Conservation (phyloP, 345 rosid genomes). For the Eucalyptus pauciflora region DNA sequence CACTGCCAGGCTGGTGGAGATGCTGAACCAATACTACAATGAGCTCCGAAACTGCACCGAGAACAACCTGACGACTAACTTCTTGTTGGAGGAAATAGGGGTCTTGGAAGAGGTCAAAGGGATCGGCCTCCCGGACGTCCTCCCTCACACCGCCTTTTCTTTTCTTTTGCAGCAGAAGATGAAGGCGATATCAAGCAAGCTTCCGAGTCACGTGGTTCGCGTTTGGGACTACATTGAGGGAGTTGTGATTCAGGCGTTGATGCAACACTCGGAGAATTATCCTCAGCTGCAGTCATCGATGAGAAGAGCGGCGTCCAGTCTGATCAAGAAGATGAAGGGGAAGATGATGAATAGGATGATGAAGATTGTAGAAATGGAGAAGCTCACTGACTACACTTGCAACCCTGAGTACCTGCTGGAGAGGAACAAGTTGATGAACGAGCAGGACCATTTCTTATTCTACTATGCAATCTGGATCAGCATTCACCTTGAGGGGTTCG, state of each 20-base stretch:
- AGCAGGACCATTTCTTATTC: neutral
- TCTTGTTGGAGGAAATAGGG: constrained; percentile 7
- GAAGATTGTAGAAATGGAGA: constrained; percentile 21
- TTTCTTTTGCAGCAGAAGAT: constrained; percentile 1
- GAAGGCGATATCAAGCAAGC: neutral
- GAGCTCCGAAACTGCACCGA: neutral
- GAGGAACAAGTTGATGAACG: constrained; percentile 4
- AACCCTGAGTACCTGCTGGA: constrained; percentile 6
- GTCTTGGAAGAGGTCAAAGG: constrained; percentile 10
- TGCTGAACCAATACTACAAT: neutral
- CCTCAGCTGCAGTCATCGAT: neutral
- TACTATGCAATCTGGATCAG: too few species aligned
- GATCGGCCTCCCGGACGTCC: constrained; percentile 14
- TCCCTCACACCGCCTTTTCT: constrained; percentile 8
- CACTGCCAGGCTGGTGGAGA: constrained; percentile 10
- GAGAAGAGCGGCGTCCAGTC: constrained; percentile 1
- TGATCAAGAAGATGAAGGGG: constrained; percentile 12
- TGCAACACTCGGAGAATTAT: neutral
- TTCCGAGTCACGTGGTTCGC: neutral
- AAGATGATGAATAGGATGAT: constrained; percentile 2
- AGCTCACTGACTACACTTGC: constrained; percentile 18
- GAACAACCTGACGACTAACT: neutral
- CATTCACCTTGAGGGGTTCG: too few species aligned
- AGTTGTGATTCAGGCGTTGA: neutral
- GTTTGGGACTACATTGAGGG: constrained; percentile 13